Evolutionary conservation across 441 rosid genomes (phyloP).

Genomic region (Flueggea neowawraea): DNA sequence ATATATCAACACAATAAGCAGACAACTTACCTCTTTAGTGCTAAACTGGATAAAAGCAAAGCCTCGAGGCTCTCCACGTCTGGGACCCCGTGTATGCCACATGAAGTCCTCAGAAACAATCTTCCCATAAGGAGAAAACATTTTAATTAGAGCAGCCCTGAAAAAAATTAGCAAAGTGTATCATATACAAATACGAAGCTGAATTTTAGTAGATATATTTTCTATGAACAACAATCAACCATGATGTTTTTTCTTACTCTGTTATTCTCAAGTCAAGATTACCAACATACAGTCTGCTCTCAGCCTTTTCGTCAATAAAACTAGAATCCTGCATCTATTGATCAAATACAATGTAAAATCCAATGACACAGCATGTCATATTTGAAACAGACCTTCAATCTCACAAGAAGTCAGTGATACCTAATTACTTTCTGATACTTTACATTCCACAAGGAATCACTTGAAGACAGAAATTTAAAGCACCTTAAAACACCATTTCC

Average conservation of each 20-base stretch:
- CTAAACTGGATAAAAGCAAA: conserved; percentile 80
- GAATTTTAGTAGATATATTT: background rate
- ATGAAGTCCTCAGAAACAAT: conserved; percentile 84
- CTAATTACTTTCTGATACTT: no score
- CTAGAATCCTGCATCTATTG: conserved; percentile 47
- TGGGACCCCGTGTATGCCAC: conserved; percentile 96
- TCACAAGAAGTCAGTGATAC: no score
- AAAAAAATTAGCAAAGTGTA: background rate
- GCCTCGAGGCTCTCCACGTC: conserved; percentile 89
- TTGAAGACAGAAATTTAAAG: no score
- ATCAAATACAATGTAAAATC: conserved; percentile 9
- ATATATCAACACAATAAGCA: conserved; percentile 6
- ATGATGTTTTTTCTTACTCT: conserved; percentile 49
- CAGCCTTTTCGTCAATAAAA: conserved; percentile 58
- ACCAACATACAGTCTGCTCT: conserved; percentile 72
- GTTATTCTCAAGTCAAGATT: conserved; percentile 86
- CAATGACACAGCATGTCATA: background rate
- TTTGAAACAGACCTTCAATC: no score
- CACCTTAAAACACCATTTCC: no score
- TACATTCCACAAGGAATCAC: no score
- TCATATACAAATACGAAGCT: background rate
- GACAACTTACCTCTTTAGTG: conserved; percentile 67
- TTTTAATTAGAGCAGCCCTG: conserved; percentile 86
- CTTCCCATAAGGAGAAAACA: conserved; percentile 91
- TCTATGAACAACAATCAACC: background rate